phyloP scores from a whole-genome alignment of 495 filamentous ascomycete species.

The Lophium mytilinum region DNA sequence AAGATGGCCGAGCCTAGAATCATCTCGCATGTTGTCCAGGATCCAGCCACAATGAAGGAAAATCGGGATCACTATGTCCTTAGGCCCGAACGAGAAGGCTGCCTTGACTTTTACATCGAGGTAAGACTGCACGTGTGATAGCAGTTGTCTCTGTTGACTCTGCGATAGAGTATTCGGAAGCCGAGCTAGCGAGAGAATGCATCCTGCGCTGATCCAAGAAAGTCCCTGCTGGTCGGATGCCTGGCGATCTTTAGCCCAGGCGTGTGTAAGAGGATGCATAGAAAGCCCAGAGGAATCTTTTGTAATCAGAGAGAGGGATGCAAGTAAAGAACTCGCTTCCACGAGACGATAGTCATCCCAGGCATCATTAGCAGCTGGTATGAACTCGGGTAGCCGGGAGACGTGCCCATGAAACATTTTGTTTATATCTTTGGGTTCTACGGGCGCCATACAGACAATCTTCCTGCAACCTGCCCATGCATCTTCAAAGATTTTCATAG shows the following conservation, averaged over 20 bases:
- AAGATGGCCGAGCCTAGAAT: conserved; percentile 2
- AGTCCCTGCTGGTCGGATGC: background rate
- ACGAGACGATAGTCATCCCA: conserved; percentile 28
- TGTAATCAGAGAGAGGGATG: conserved; percentile 23
- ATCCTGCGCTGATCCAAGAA: conserved; percentile 12
- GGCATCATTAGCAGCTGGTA: conserved; percentile 8
- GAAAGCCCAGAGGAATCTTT: conserved; percentile 16
- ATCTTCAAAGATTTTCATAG: conserved; percentile 4
- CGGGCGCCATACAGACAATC: too few species aligned
- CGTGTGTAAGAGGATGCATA: conserved; percentile 24
- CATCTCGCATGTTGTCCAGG: conserved; percentile 20
- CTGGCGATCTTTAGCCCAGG: conserved; percentile 19
- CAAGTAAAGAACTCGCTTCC: conserved; percentile 23
- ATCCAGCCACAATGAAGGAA: conserved; percentile 19
- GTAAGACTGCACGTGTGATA: conserved; percentile 25
- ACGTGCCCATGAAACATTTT: conserved; percentile 17
- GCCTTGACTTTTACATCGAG: conserved; percentile 13
- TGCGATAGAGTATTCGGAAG: conserved; percentile 7
- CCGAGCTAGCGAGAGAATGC: background rate
- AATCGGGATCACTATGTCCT: conserved; percentile 5
- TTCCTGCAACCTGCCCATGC: background rate
- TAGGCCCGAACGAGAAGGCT: conserved; percentile 7
- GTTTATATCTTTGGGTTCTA: background rate
- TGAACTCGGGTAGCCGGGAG: conserved; percentile 23
- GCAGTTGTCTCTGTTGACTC: conserved; percentile 18